Conservation (phyloP, 202 grass and related monocot species). For the Elaeis oleifera region DNA sequence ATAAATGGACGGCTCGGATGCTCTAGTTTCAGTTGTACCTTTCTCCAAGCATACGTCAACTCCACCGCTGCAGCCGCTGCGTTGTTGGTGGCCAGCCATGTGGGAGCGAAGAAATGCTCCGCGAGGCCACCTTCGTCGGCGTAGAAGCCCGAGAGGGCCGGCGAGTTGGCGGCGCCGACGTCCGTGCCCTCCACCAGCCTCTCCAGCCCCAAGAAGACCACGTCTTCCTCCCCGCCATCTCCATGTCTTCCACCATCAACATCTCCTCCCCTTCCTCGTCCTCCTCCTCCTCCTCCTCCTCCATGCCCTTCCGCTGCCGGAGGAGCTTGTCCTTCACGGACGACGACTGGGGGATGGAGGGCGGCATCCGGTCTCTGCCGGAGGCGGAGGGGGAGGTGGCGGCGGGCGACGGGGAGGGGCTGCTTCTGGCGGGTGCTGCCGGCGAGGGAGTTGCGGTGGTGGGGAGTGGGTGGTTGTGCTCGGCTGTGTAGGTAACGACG, state of each 20-base stretch:
- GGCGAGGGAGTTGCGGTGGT: conserved; percentile 79
- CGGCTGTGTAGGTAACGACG: conserved; percentile 72
- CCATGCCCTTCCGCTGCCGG: conserved; percentile 4
- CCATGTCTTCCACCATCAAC: conserved; percentile 4
- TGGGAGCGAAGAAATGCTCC: not conserved
- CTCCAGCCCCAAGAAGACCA: conserved; percentile 18
- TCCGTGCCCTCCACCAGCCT: not conserved
- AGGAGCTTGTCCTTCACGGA: conserved; percentile 24
- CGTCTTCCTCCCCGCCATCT: conserved; percentile 13
- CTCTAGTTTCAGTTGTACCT: too few species aligned
- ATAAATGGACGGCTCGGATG: too few species aligned
- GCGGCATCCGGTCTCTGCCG: not conserved
- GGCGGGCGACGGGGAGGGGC: not conserved
- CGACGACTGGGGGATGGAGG: conserved; percentile 5
- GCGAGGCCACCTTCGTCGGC: not conserved
- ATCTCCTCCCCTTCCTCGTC: conserved; percentile 3
- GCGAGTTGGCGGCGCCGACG: not conserved
- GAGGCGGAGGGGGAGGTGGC: not conserved
- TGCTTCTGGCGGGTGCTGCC: conserved; percentile 65
- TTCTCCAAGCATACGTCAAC: not conserved
- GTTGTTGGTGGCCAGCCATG: not conserved
- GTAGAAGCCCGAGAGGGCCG: not conserved
- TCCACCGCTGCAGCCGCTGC: not conserved
- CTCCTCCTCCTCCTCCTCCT: conserved; percentile 12
- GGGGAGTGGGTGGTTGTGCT: conserved; percentile 76